Evolutionary conservation across 129 eudicot species (phyloP).

Genomic region (Flaveria brownii): DNA sequence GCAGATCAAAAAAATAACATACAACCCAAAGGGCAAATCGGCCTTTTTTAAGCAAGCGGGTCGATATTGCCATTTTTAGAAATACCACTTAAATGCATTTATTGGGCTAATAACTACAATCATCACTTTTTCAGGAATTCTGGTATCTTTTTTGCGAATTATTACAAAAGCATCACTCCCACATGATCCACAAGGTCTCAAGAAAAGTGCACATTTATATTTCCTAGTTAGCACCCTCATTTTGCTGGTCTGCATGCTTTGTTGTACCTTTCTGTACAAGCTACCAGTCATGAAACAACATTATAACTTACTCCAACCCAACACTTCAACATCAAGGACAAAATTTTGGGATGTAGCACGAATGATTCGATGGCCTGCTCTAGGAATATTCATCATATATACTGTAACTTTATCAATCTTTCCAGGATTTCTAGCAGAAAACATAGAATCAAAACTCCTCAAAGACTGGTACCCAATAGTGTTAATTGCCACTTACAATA

Average conservation of each 20-base stretch:
- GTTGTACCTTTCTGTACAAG: constrained; percentile 56
- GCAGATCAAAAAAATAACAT: neutral
- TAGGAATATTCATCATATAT: constrained; percentile 64
- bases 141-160: constrained; percentile 61
- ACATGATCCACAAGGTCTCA: constrained; percentile 69
- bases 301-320: constrained; percentile 40
- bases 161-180: constrained; percentile 83
- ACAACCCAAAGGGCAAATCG: neutral
- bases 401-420: constrained; percentile 74
- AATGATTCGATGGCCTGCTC: constrained; percentile 58
- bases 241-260: constrained; percentile 57
- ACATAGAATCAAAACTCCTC: constrained; percentile 47
- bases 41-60: neutral
- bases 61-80: neutral
- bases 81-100: neutral
- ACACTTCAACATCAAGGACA: constrained; percentile 38
- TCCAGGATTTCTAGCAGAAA: constrained; percentile 82
- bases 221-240: constrained; percentile 58
- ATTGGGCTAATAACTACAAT: constrained; percentile 4
- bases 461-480: constrained; percentile 83
- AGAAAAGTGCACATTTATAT: constrained; percentile 70
- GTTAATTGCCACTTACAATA: constrained; percentile 59
- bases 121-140: constrained; percentile 46
- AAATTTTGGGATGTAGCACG: constrained; percentile 51
- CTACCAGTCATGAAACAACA: constrained; percentile 70